phyloP scores from a whole-genome alignment of 768 basidiomycete species.

The Guyanaporus albipodus region DNA sequence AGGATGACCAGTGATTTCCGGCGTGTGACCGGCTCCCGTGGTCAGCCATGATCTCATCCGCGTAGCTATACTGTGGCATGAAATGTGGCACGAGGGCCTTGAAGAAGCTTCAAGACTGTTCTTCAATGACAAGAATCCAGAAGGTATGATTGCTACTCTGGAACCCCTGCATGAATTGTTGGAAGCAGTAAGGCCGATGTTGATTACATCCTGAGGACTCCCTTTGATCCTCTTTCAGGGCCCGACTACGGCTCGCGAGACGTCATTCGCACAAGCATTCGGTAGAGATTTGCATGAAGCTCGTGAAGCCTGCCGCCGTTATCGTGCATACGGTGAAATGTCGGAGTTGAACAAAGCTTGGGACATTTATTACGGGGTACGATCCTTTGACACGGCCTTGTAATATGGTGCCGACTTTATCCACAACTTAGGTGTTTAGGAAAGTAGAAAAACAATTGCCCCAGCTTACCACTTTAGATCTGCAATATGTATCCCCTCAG shows the following conservation, averaged over 20 bases:
- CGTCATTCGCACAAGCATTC: slow-evolving; percentile 91
- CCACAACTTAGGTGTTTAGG: slow-evolving; percentile 73
- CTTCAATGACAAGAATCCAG: slow-evolving; percentile 95
- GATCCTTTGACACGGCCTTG: slow-evolving; percentile 20
- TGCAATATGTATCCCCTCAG: slow-evolving; percentile 96
- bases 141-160: slow-evolving; percentile 92
- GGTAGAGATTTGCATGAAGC: slow-evolving; percentile 91
- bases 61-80: slow-evolving; percentile 98
- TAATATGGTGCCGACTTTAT: slow-evolving; percentile 2
- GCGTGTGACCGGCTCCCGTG: slow-evolving; percentile 56
- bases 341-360: slow-evolving; percentile 94
- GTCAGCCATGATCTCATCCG: slow-evolving; percentile 95
- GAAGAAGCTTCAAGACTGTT: slow-evolving; percentile 96
- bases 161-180: slow-evolving; percentile 92
- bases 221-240: slow-evolving; percentile 49
- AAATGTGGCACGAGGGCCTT: slow-evolving; percentile 96
- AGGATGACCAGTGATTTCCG: neutral
- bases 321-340: slow-evolving; percentile 79
- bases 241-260: slow-evolving; percentile 90
- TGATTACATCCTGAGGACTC: neutral
- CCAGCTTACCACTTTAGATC: slow-evolving; percentile 80
- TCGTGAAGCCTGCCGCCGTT: slow-evolving; percentile 84
- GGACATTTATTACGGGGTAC: slow-evolving; percentile 95
- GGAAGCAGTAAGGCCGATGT: slow-evolving; percentile 58
- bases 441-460: slow-evolving; percentile 94